Evolutionary conservation across 2,329 filamentous ascomycete species (phyloP).

Genomic region (Xylariales sp.): DNA sequence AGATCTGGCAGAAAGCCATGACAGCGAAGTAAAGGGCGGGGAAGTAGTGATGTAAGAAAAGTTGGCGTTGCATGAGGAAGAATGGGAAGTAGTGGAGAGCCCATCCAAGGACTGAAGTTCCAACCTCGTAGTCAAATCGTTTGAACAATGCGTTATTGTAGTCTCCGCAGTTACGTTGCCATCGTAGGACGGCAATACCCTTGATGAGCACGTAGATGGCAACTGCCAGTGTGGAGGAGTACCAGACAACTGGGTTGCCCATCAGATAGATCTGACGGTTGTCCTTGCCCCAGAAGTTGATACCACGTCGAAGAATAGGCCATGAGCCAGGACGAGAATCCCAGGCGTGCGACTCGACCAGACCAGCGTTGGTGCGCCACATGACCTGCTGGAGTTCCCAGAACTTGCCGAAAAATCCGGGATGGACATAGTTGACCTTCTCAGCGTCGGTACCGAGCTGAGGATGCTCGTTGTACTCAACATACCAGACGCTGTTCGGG

Average conservation of each 20-base stretch:
- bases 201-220: constrained; percentile 79
- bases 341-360: constrained; percentile 96
- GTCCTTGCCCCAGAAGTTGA: constrained; percentile 98
- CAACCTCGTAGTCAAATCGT: constrained; percentile 96
- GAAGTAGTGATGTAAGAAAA: constrained; percentile 98
- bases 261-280: constrained; percentile 94
- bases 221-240: constrained; percentile 76
- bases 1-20: constrained; percentile 80
- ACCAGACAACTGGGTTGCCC: constrained; percentile 94
- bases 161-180: constrained; percentile 90
- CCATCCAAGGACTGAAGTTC: constrained; percentile 87
- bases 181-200: constrained; percentile 78
- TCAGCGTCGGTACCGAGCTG: constrained; percentile 70
- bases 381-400: constrained; percentile 96
- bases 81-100: constrained; percentile 99
- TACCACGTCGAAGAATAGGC: constrained; percentile 87
- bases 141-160: constrained; percentile 82
- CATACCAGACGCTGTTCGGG: constrained; percentile 95
- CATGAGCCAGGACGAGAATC: constrained; percentile 91
- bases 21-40: constrained; percentile 94
- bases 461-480: constrained; percentile 87
- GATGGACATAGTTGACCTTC: constrained; percentile 92
- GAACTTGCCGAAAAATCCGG: constrained; percentile 96
- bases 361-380: constrained; percentile 96
- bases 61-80: constrained; percentile 94